Conservation (phyloP, 768 basidiomycete genomes). For the Leccinum aurantiacum region DNA sequence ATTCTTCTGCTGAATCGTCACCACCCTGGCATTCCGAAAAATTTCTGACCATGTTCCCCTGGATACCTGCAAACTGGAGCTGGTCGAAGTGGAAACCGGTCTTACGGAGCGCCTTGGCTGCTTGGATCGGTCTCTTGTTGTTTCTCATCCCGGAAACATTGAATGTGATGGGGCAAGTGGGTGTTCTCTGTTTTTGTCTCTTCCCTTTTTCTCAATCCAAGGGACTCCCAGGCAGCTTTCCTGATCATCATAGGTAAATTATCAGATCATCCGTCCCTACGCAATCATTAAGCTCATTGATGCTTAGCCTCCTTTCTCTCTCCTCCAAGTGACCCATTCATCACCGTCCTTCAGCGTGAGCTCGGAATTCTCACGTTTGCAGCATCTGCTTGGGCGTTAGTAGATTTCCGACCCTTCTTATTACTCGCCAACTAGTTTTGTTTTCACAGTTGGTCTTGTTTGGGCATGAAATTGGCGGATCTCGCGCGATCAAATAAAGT, state of each 20-base stretch:
- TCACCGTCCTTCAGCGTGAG: slow-evolving; percentile 68
- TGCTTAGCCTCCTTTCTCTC: slow-evolving; percentile 58
- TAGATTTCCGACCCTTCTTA: slow-evolving; percentile 8
- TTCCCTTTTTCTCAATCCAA: neutral
- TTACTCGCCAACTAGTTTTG: neutral
- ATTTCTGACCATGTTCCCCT: slow-evolving; percentile 40
- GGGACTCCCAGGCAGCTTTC: slow-evolving; percentile 52
- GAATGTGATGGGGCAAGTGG: slow-evolving; percentile 56
- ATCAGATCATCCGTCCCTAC: neutral
- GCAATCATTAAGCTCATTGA: slow-evolving; percentile 2
- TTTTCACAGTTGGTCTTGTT: slow-evolving; percentile 57
- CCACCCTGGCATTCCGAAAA: neutral
- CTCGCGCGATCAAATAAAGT: slow-evolving; percentile 49
- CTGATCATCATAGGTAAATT: slow-evolving; percentile 58
- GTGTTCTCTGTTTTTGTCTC: neutral
- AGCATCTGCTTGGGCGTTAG: slow-evolving; percentile 59
- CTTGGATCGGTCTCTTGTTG: slow-evolving; percentile 59
- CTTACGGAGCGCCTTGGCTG: slow-evolving; percentile 59
- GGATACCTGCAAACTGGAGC: slow-evolving; percentile 58
- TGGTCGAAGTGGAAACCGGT: slow-evolving; percentile 63
- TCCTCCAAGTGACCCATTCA: slow-evolving; percentile 66
- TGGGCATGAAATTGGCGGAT: slow-evolving; percentile 63
- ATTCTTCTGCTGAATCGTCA: neutral
- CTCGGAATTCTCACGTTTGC: slow-evolving; percentile 51
- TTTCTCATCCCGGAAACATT: slow-evolving; percentile 56